Evolutionary conservation across 139 green algal genomes (phyloP), one percentile per base, ranked within the genome.

Genomic region (Choricystis sp.): DNA sequence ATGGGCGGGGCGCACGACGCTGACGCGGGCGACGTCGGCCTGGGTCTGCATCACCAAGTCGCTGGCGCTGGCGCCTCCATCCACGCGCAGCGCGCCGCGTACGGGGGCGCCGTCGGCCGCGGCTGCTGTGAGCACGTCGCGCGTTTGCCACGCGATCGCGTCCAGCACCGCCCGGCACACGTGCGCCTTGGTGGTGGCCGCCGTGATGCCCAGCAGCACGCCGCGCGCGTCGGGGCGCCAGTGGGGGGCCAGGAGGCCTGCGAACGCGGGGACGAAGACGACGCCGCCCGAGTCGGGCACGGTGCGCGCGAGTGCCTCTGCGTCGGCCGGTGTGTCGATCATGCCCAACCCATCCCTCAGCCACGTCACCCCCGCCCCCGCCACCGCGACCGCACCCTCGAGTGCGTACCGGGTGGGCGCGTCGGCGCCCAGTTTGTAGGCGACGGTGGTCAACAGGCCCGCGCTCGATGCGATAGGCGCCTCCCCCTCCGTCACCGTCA

Each of bases 231-330:
- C 86, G 59, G 77, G 66, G 28, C 80, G 67, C 91, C 91, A 98
- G 61, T 85, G 83, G 0, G 93, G 93, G 21, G 93, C 93, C 73
- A 97, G 79, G 63, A 98, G 77, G 0, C 93, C 93, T n/a, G 67
- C 77, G 69, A 99, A 96, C 0, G 93, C 93, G 1, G 93, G 93
- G 31, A 99, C 93, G 77, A 97, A 95, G 72, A 91, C 94, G 30
- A 97, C 87, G 19, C 88, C 92, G 23, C 72, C 86, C 19, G 76
- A 83, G 71, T 85, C 63, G 3, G 60, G 55, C 62, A 89, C 80
- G 26, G 48, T 71, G 22, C 4, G 57, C 2, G 85, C 81, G 3
- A 87, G 55, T 5, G 29, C 40, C 67, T 89, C 85, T 30, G 60
- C 70, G 31, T 83, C 75, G 20, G 40, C 63, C 2, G 78, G 67